Evolutionary conservation across 441 rosid genomes (phyloP), one percentile per base, ranked within the genome.

Genomic region (Flueggea neowawraea): DNA sequence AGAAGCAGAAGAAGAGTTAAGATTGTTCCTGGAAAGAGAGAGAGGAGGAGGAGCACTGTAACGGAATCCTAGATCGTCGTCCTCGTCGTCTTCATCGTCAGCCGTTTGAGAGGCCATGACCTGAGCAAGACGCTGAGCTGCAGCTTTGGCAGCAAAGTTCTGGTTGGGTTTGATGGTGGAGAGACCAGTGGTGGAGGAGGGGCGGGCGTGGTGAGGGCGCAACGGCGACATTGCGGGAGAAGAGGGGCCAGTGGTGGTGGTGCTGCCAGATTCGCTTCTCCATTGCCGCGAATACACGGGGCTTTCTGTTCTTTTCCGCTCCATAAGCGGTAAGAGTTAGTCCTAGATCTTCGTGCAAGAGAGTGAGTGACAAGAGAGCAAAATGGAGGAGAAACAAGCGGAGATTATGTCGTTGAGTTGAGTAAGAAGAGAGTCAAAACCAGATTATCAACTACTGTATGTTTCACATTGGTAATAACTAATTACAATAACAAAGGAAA

Each of bases 51-150:
- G 96, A 59, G 87, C 97, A 57, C 88, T 85, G 67, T 89, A 95
- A 10, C 96, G 87, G 76, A 91, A 89, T 53, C 84, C 80, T 71
- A 69, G 77, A 17, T 54, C 76, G 45, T 86, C 84, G 41, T 80
- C 91, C 13, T 88, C 89, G 0, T 82, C 85, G 8, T 78, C 80
- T n/a, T 68, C 86, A 49, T 75, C 85, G 9, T 69, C 84, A 0
- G 75, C 71, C 31, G 84, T 70, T 72, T 89, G 97, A 31, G 87
- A 90, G 57, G 99, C 99, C 99, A 95, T 95, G 33, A 88, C 98
- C 67, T 89, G 92, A 55, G 99, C 98, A 1, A 95, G 75, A 7
- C 96, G 96, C 79, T 88, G 97, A n/a, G 99, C 96, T 1, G 99
- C 99, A 4, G 90, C 97, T 64, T 88, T 91, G 3, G 98, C 96